phyloP scores from a whole-genome alignment of 2,329 filamentous ascomycete genomes.

The Penicillium oxalicum region DNA sequence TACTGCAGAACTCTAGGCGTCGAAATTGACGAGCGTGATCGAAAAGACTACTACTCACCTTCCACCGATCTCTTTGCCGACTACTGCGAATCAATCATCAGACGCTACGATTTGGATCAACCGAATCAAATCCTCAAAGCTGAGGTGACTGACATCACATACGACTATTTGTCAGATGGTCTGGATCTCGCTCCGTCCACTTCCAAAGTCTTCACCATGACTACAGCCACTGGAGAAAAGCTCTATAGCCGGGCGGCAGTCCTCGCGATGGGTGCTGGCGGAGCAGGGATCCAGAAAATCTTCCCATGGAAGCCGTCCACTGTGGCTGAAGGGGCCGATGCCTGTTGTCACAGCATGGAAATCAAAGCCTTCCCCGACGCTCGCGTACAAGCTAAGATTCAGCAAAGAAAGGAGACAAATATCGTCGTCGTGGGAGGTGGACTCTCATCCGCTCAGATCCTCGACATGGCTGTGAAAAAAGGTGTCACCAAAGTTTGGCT shows the following conservation, averaged over 20 bases:
- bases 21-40: constrained; percentile 59
- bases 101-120: constrained; percentile 53
- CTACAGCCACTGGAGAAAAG: constrained; percentile 46
- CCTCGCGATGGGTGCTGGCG: constrained; percentile 64
- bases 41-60: constrained; percentile 64
- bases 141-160: constrained; percentile 56
- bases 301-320: constrained; percentile 37
- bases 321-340: constrained; percentile 43
- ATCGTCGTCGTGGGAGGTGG: constrained; percentile 69
- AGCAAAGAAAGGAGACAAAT: constrained; percentile 48
- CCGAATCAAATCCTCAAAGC: constrained; percentile 55
- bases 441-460: constrained; percentile 67
- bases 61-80: constrained; percentile 57
- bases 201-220: constrained; percentile 59
- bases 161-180: constrained; percentile 39
- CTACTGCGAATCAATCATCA: constrained; percentile 54
- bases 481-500: constrained; percentile 65
- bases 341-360: constrained; percentile 57
- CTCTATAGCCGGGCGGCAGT: constrained; percentile 60
- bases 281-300: constrained; percentile 55
- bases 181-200: constrained; percentile 39
- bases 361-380: constrained; percentile 54
- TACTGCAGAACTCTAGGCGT: constrained; percentile 28
- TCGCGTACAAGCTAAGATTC: constrained; percentile 50
- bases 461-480: constrained; percentile 58